Percentiles rank a stretch among this genome's conserved stretches.
phyloP scores from a whole-genome alignment of 495 filamentous ascomycete species.

The Rostrohypoxylon terebratum region DNA sequence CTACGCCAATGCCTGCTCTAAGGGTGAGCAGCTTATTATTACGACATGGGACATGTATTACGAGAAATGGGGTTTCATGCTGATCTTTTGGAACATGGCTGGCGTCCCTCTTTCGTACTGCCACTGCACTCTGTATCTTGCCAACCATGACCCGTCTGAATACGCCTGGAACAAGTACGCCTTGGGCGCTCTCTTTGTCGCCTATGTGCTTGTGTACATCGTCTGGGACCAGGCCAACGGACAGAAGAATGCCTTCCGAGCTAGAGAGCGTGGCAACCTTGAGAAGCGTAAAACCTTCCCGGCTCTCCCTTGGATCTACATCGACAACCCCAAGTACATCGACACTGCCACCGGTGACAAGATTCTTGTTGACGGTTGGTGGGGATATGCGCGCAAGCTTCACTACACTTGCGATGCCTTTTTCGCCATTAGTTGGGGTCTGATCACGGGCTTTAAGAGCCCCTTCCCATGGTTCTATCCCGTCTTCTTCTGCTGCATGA shows the following conservation, averaged over 20 bases:
- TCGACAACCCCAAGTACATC: slow-evolving; percentile 91
- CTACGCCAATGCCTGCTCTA: slow-evolving; percentile 96
- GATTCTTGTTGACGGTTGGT: slow-evolving; percentile 93
- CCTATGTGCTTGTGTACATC: slow-evolving; percentile 90
- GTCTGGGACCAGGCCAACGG: slow-evolving; percentile 91
- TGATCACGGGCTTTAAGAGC: slow-evolving; percentile 71
- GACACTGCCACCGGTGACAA: slow-evolving; percentile 79
- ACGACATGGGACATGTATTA: slow-evolving; percentile 99
- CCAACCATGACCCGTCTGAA: slow-evolving; percentile 82
- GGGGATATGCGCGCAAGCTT: slow-evolving; percentile 90
- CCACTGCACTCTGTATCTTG: slow-evolving; percentile 95
- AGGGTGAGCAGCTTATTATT: slow-evolving; percentile 94
- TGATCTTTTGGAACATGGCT: slow-evolving; percentile 99
- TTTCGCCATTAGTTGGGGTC: slow-evolving; percentile 74
- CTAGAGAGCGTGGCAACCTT: slow-evolving; percentile 79
- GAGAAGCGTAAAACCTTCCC: slow-evolving; percentile 86
- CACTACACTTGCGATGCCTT: slow-evolving; percentile 93
- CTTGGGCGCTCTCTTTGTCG: slow-evolving; percentile 71
- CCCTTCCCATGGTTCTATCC: slow-evolving; percentile 99
- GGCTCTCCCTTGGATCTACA: slow-evolving; percentile 88
- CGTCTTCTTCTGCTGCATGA: slow-evolving; percentile 91
- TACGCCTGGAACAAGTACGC: slow-evolving; percentile 82
- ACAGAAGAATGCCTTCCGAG: slow-evolving; percentile 95
- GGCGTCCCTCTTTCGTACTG: slow-evolving; percentile 97
- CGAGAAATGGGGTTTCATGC: slow-evolving; percentile 99